Base-by-base conservation (phyloP, 495 filamentous ascomycete species). In the Penicillium pancosmium region DNA sequence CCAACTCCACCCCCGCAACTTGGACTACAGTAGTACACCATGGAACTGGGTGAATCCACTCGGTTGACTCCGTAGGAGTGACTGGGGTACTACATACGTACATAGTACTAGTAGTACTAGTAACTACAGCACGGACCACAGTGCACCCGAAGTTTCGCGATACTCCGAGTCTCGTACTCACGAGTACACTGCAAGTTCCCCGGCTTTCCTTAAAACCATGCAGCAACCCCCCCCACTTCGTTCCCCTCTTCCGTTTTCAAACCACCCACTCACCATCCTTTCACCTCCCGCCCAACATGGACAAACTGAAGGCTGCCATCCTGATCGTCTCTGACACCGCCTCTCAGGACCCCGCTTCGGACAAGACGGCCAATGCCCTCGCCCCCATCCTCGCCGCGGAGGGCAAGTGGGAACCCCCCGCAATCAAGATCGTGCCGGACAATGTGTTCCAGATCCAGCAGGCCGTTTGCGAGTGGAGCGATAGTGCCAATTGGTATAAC, bases 251-350 rank as follows among this genome's bases (percentile, higher is more conserved):
- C 56, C 56, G 41, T 41, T 49, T 51, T 57, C 61, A 60, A 61
- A 54, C 58, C 53, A 64, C 44, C 35, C 21, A 43, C 44, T 55
- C 36, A 63, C 33, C 57, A 67, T 60, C 51, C 54, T 60, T 10
- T 38, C 51, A 16, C 5, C 41, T 8, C 5, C 8, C 41, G 27
- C 27, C 19, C 56, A 64, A 18, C 23, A 71, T 70, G 62, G 59
- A 56, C 52, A 63, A 58, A 43, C 67, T 80, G 19, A 74, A 64
- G 60, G 61, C 86, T 27, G 90, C 87, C 13, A 90, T 98, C 44
- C 81, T 98, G 35, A 83, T 98, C 65, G 83, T 98, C 44, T 98
- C 94, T 2, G 94, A 96, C 52, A 98, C 95, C n/a, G 94, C 94
- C 35, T 86, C 86, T 23, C 77, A 85, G 64, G 88, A 96, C 74